Evolutionary conservation across 1,284 basidiomycete species (phyloP), one percentile per base, ranked within the genome.

Genomic region (Ganoderma sinense): DNA sequence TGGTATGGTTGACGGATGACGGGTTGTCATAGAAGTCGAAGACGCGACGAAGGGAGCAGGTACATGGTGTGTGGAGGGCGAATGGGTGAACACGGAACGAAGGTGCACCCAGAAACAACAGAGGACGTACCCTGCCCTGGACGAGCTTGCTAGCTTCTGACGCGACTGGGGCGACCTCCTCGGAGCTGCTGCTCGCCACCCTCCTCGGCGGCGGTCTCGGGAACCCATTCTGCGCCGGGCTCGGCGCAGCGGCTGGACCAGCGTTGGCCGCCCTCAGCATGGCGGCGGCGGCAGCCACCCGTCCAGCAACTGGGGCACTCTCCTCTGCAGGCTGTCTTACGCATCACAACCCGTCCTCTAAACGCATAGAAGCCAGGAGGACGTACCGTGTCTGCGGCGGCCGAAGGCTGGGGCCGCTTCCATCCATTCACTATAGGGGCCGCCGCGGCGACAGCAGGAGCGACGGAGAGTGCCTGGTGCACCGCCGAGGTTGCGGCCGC

Each of bases 401-500:
- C 23, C 23, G 59, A 61, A 11, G 33, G 59, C 40, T 61, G 59
- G 6, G 59, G 68, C 65, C 68, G 63, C 71, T 64, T 75, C 71
- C 75, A 75, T 20, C 72, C 72, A 45, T 71, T 75, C 60, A 61
- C 59, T 41, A 40, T n/a, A 26, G 76, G 67, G 10, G 73, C 69
- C 0, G 71, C n/a, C n/a, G n/a, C n/a, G n/a, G n/a, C 73, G 29
- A 82, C 80, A 64, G 80, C 84, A 66, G 86, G 73, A 2, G 85
- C 87, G 0, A 84, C 79, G 53, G 82, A 81, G 66, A 90, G 75
- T 7, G 88, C 87, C 36, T 82, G 82, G 65, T 86, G 83, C 13
- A 86, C 83, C 31, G 84, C 85, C 55, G 86, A 84, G 8, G 84
- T 82, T 3, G 85, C 86, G 11, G 72, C 68, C 1, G 76, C 68